Base-by-base conservation (phyloP, 306 rosid genomes). In the Trifolium subterraneum region DNA sequence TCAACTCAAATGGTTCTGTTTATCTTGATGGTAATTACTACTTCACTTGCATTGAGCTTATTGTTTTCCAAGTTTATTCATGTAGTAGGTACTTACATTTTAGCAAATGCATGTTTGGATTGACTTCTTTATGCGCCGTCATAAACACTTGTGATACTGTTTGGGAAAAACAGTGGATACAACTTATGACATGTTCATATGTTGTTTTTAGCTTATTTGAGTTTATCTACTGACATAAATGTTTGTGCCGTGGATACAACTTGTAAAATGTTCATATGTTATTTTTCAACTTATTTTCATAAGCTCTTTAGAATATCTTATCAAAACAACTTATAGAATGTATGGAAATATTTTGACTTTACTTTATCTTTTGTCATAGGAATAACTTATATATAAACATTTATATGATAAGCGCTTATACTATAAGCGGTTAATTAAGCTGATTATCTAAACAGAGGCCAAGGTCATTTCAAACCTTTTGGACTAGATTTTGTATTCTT, bases 1-100 rank as follows among this genome's bases (percentile, higher is more conserved):
- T 92, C 86, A 87, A 88, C 83, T 88, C 99, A 73, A 88, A 86
- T 35, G 99, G 99, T 71, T 88, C 99, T 61, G 88, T 95, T 78
- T 86, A 79, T 75, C 90, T 95, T 61, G 97, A 95, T 72, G 99
- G 99, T 94, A 47, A 66, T 19, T 38, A 4, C 0, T 38, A 4
- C 84, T 51, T 64, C 60, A 12, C 48, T 6, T 38, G 10, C 12
- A 11, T 9, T 64, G 29, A 20, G 23, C 25, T 81, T 60, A 20
- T 15, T 61, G 58, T 33, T 71, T 81, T 56, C 11, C 54, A 19
- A 5, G 36, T 52, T 63, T 56, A 14, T 73, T 68, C 42, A 13
- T 4, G 62, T 61, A 23, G 10, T n/a, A n/a, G n/a, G n/a, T 3
- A 1, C 41, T 7, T 38, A 18, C 33, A 15, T 51, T 51, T 18